Percentiles rank a stretch among this genome's conserved stretches.
Conservation (phyloP, 371 early-diverging fungal species). For the Mucor sp. region DNA sequence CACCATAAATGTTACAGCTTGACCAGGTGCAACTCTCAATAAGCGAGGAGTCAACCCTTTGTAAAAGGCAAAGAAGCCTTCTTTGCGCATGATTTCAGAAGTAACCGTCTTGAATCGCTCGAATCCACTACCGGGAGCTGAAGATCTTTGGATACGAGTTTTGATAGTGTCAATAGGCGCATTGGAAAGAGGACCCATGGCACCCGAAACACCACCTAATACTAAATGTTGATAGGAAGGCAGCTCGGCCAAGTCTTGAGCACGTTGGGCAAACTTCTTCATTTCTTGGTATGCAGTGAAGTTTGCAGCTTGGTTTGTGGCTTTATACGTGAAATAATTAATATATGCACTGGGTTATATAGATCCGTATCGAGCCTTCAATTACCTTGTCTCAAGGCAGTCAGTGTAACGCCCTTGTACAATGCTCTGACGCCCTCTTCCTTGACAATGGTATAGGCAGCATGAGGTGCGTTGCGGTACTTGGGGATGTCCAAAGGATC, state of each 20-base stretch:
- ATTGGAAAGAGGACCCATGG: conserved; percentile 94
- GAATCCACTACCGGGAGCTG: conserved; percentile 79
- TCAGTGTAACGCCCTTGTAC: conserved; percentile 94
- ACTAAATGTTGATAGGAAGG: conserved; percentile 92
- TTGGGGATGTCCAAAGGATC: conserved; percentile 97
- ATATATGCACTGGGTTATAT: background rate
- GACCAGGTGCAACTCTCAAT: conserved; percentile 88
- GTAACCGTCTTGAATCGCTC: conserved; percentile 76
- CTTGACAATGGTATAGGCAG: conserved; percentile 87
- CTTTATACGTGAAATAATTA: conserved; percentile 35
- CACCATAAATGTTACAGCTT: conserved; percentile 87
- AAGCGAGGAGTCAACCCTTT: conserved; percentile 95
- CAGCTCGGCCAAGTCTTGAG: conserved; percentile 79
- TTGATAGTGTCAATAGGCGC: conserved; percentile 98
- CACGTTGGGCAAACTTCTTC: conserved; percentile 64
- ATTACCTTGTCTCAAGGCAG: conserved; percentile 92
- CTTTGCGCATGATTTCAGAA: conserved; percentile 77
- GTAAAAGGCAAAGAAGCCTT: conserved; percentile 94
- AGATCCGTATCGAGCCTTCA: background rate
- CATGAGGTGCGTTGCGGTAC: conserved; percentile 94
- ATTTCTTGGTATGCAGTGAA: conserved; percentile 96
- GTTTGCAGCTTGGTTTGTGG: conserved; percentile 98
- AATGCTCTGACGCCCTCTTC: conserved; percentile 91
- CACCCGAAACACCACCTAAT: conserved; percentile 94
- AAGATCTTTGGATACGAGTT: conserved; percentile 93